These are phyloP conservation scores for Fonsecaea pedrosoi DNA, from an alignment of 2,329 filamentous ascomycete genomes.

Conservation along the genomic window DNA sequence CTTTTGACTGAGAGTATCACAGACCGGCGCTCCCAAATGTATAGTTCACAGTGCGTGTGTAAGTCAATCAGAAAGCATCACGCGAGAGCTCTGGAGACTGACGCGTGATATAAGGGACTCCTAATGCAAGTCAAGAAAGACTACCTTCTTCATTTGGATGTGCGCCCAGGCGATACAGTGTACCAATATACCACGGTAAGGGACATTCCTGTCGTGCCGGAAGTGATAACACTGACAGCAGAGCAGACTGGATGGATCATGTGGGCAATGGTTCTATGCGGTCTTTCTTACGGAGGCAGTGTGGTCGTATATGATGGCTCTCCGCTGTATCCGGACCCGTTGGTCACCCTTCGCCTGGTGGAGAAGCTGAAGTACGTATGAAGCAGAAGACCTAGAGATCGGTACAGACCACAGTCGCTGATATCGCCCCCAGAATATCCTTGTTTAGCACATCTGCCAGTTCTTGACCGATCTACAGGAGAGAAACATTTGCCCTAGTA, in stretches of 20 bases:
- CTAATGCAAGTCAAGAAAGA: conserved; percentile 61
- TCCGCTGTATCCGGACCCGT: conserved; percentile 73
- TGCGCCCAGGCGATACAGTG: conserved; percentile 50
- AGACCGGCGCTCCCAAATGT: conserved; percentile 78
- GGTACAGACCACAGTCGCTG: conserved; percentile 41
- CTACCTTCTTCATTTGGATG: conserved; percentile 59
- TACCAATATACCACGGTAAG: conserved; percentile 64
- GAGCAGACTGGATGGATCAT: conserved; percentile 78
- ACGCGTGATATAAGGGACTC: background rate
- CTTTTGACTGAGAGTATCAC: background rate
- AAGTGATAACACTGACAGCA: too few species aligned
- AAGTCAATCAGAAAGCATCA: background rate
- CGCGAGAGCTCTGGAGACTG: too few species aligned
- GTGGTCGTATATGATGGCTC: conserved; percentile 79
- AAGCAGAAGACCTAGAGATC: too few species aligned
- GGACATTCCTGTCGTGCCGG: background rate
- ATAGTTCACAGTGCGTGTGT: conserved; percentile 72
- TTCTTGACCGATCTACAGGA: conserved; percentile 59
- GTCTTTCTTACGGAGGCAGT: conserved; percentile 65
- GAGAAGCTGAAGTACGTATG: conserved; percentile 63
- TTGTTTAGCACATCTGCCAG: conserved; percentile 66
- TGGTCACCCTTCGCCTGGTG: conserved; percentile 67
- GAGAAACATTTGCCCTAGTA: background rate
- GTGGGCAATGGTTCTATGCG: conserved; percentile 59
- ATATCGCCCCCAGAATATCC: conserved; percentile 27